Evolutionary conservation across 139 green algal species (phyloP), one percentile per base, ranked within the genome.

Genomic region (Pleodorina starrii): DNA sequence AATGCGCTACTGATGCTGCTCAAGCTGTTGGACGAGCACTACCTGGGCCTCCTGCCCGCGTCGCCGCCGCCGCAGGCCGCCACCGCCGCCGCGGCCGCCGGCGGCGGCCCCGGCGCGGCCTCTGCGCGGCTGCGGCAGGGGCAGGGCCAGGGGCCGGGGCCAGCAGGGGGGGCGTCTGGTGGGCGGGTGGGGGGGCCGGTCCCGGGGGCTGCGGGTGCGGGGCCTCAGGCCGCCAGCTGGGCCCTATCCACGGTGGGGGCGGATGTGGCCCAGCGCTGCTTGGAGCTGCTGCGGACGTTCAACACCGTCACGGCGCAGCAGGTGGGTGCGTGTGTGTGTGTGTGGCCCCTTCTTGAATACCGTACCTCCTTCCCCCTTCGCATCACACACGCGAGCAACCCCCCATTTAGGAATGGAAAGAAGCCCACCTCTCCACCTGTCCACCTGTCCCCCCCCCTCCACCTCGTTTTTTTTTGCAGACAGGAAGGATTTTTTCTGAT

Each of bases 1-100:
- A 95, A 93, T 85, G 91, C 90, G n/a, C 89, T 87, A 25, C 93
- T 97, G 63, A 93, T 96, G 92, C 87, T 97, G 90, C 80, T 96
- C 44, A 91, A 90, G 51, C 89, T 96, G 85, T 51, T 97, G 88
- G 91, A 94, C 19, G 91, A 93, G 42, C 96, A 96, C 83, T 82
- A 81, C 66, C 46, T 81, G 83, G 83, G 66, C 21, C 68, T 80
- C 7, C 83, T 93, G 63, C 74, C 92, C 1, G 29, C 29, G 81
- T 79, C 17, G 17, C 71, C 17, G 85, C 88, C 63, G 75, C 78
- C 36, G 35, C 35, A 10, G 35, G 68, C 35, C 17, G 2, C 14
- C 19, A 51, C 29, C 16, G 48, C 68, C 5, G 36, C 38, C 0
- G 43, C 66, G 29, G 1, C 57, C n/a, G 57, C 21, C 23, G 27